Base-by-base conservation (phyloP, 2,329 filamentous ascomycete genomes). In the Anthostomella pinea region DNA sequence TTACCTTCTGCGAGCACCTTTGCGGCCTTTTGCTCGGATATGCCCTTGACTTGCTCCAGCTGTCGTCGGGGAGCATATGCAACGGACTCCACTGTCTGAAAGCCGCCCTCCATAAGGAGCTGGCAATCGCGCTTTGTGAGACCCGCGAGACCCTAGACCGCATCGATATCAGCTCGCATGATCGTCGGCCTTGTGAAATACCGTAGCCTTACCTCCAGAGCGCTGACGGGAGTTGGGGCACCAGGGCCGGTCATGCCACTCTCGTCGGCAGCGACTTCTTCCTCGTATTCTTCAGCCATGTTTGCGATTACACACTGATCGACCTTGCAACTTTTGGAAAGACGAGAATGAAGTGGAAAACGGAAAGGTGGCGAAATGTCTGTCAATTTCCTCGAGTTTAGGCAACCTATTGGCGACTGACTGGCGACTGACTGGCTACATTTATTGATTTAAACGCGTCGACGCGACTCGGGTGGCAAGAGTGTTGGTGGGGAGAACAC, bases 121-220 rank as follows among this genome's bases (percentile, higher is more conserved):
- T 96, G 93, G 52, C 97, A 94, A 60, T 98, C 93, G 56, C 94
- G 81, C 52, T 90, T 90, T n/a, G 90, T 95, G 49, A 97, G 69
- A 10, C 91, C 91, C 29, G 85, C 81, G 43, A 95, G 71, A 19
- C 91, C 91, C 89, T 95, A n/a, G 8, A 33, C 33, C 17, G n/a
- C 41, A 23, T 28, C 19, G 6, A 8, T 28, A 21, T 19, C 13
- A 17, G 20, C 29, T 32, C 15, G 23, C 29, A 29, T 25, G 9
- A 14, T 14, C 17, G 10, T 5, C 22, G 30, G 13, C 13, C 24
- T 17, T 18, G 25, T 15, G 9, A 13, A n/a, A 40, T 30, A 32
- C 37, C 3, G 6, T 8, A 25, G 3, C 45, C 73, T 49, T 73
- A 94, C 91, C 76, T 97, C 91, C 3, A 98, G 75, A 30, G 86